Conservation (phyloP, 306 rosid genomes). For the Vigna angularis region DNA sequence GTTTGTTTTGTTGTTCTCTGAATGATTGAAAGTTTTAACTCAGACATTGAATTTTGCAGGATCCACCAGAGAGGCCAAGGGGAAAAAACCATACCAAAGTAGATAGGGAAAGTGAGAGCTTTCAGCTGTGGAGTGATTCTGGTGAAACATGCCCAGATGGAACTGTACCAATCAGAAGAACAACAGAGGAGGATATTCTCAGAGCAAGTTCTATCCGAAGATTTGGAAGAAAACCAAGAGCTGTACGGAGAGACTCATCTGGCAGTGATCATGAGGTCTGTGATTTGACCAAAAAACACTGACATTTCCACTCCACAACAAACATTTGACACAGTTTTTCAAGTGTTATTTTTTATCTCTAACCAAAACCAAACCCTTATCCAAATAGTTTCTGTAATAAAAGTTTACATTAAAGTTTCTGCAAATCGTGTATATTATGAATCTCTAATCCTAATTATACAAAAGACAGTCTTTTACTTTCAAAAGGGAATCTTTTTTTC, state of each 20-base stretch:
- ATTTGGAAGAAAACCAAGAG: conserved; percentile 84
- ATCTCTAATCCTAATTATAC: too few relatives aligned
- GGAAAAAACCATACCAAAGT: conserved; percentile 42
- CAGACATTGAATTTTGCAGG: conserved; percentile 60
- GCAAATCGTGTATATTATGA: too few relatives aligned
- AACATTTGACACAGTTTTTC: not conserved
- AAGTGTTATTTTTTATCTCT: not conserved
- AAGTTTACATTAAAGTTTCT: too few relatives aligned
- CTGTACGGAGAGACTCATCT: conserved; percentile 79
- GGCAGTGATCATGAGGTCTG: conserved; percentile 91
- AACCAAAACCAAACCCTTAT: too few relatives aligned
- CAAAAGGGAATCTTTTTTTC: conserved; percentile 1
- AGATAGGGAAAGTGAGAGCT: conserved; percentile 52
- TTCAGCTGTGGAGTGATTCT: conserved; percentile 77
- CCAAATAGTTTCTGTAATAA: too few relatives aligned
- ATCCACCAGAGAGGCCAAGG: conserved; percentile 86
- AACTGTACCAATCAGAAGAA: conserved; percentile 88
- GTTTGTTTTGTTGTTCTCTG: conserved; percentile 6
- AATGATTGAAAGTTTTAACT: conserved; percentile 20
- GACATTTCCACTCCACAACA: not conserved
- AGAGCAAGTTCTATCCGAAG: conserved; percentile 77
- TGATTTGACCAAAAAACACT: not conserved
- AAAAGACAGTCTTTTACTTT: not conserved
- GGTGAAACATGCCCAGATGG: conserved; percentile 93
- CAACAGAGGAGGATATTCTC: conserved; percentile 72